A percentile compares a stretch with the other conserved stretches of the same genome.
phyloP scores from a whole-genome alignment of 495 filamentous ascomycete genomes.

The Hypoxylon lenormandii region DNA sequence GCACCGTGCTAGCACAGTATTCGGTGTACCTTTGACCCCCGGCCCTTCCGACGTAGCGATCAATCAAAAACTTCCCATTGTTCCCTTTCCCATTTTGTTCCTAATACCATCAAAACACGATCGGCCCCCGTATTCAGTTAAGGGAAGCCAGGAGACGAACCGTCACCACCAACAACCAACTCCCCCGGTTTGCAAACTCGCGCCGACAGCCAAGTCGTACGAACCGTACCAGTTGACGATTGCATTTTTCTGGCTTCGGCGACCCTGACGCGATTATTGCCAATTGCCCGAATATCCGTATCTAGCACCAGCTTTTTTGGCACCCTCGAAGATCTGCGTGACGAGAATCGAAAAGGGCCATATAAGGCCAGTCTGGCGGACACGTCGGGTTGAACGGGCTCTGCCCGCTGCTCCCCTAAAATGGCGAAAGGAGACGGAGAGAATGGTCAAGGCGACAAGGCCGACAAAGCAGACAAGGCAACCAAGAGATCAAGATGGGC shows the following conservation, averaged over 20 bases:
- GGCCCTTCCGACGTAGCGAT: constrained; percentile 46
- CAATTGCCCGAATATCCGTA: constrained; percentile 36
- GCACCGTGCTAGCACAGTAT: constrained; percentile 36
- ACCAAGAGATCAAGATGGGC: constrained; percentile 86
- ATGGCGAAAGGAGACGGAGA: constrained; percentile 64
- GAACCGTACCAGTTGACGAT: constrained; percentile 24
- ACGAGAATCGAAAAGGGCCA: constrained; percentile 49
- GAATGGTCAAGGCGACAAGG: constrained; percentile 60
- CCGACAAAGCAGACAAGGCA: constrained; percentile 65
- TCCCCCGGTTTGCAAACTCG: constrained; percentile 28
- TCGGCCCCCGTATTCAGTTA: constrained; percentile 40
- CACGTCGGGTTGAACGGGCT: constrained; percentile 62
- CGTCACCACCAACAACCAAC: constrained; percentile 25
- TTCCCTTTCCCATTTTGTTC: constrained; percentile 51
- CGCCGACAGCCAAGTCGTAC: constrained; percentile 20
- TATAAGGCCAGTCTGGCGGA: constrained; percentile 59
- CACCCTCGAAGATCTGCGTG: constrained; percentile 11
- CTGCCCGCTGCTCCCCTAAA: constrained; percentile 60
- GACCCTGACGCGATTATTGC: constrained; percentile 30
- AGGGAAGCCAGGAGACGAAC: constrained; percentile 28
- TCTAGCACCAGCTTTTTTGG: neutral
- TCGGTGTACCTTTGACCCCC: constrained; percentile 45
- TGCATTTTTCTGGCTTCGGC: constrained; percentile 32
- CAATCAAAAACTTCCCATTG: constrained; percentile 54
- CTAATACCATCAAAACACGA: constrained; percentile 51